phyloP scores from a whole-genome alignment of 768 basidiomycete genomes.

The Panaeolus papilionaceus region DNA sequence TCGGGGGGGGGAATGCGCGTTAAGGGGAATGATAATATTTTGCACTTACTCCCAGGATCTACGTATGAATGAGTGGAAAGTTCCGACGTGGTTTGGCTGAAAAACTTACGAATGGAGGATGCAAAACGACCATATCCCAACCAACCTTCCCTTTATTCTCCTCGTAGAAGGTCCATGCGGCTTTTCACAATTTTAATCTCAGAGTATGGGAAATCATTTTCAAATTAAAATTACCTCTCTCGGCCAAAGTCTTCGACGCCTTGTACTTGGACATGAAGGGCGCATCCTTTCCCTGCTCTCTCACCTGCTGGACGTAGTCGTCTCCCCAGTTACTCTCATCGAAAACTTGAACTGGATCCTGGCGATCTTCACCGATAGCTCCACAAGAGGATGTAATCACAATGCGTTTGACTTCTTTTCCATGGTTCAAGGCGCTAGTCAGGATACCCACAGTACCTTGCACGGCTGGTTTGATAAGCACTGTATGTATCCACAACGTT shows the following conservation, averaged over 20 bases:
- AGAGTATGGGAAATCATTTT: neutral
- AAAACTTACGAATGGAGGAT: conserved; percentile 53
- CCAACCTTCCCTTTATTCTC: conserved; percentile 43
- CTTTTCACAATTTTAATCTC: conserved; percentile 26
- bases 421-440: conserved; percentile 52
- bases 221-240: conserved; percentile 44
- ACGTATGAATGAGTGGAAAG: neutral
- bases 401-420: conserved; percentile 56
- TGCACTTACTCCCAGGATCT: conserved; percentile 39
- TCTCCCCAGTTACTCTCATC: conserved; percentile 63
- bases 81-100: neutral
- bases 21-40: no score
- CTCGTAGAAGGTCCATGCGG: conserved; percentile 47
- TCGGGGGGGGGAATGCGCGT: no score
- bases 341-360: conserved; percentile 35
- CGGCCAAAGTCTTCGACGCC: conserved; percentile 66
- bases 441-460: conserved; percentile 70
- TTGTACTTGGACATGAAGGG: conserved; percentile 50
- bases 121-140: conserved; percentile 61
- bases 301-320: conserved; percentile 49
- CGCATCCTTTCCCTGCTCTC: conserved; percentile 55
- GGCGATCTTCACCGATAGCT: conserved; percentile 41
- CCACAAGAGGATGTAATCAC: conserved; percentile 67
- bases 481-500: conserved; percentile 34
- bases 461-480: conserved; percentile 74